Evolutionary conservation across 345 rosid genomes (phyloP).

Genomic region (Melaleuca alternifolia): DNA sequence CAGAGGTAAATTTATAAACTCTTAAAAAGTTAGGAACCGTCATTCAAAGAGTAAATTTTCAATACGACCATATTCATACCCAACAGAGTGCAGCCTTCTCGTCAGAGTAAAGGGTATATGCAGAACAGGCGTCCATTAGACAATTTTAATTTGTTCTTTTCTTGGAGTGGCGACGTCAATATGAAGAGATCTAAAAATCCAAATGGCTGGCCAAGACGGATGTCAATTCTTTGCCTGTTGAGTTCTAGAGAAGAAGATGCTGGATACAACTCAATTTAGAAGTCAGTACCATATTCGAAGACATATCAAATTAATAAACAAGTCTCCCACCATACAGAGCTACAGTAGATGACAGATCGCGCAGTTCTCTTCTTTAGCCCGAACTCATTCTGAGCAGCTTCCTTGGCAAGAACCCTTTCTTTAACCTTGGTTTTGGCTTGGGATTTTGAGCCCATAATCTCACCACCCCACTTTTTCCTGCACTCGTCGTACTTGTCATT

Average conservation of each 20-base stretch:
- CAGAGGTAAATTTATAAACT: neutral
- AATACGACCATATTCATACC: neutral
- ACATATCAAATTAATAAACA: neutral
- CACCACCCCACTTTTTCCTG: slow-evolving; percentile 77
- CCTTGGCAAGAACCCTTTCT: slow-evolving; percentile 58
- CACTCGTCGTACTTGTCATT: slow-evolving; percentile 58
- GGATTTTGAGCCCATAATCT: slow-evolving; percentile 76
- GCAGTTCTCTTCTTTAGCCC: neutral
- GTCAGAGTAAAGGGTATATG: neutral
- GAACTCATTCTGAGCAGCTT: slow-evolving; percentile 56
- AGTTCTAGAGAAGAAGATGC: neutral
- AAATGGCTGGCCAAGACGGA: neutral
- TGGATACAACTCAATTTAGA: neutral
- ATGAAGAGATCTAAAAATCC: neutral
- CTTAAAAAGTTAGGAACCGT: neutral
- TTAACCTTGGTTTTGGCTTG: slow-evolving; percentile 64
- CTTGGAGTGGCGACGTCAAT: too few relatives aligned
- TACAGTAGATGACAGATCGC: neutral
- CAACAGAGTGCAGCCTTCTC: neutral
- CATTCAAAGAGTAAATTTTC: neutral
- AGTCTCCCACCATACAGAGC: neutral
- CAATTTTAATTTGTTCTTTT: neutral
- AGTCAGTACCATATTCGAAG: neutral
- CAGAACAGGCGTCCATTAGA: neutral
- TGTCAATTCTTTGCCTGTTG: neutral